Conservation (phyloP, 257 asterid genomes). For the Lycium barbarum region DNA sequence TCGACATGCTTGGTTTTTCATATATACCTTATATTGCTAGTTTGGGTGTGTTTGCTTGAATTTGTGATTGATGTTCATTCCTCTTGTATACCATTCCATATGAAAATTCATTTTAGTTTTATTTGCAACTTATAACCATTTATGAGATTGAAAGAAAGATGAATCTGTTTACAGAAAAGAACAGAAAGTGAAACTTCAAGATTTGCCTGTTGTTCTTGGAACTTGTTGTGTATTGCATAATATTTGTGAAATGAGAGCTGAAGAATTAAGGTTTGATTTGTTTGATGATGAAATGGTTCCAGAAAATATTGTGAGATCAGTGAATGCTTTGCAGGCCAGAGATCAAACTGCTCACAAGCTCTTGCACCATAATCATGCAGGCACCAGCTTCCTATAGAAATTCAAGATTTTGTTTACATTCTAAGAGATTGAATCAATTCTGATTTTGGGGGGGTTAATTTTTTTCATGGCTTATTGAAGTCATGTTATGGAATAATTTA, state of each 20-base stretch:
- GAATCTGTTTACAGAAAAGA: conserved; percentile 82
- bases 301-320: conserved; percentile 55
- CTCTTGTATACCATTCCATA: no score
- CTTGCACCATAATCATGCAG: conserved; percentile 65
- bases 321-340: conserved; percentile 51
- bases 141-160: conserved; percentile 73
- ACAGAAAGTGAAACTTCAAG: conserved; percentile 89
- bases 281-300: conserved; percentile 65
- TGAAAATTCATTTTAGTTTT: no score
- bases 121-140: conserved; percentile 28
- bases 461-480: conserved; percentile 11
- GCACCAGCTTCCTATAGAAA: conserved; percentile 44
- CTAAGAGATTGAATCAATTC: background rate
- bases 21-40: no score
- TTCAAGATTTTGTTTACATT: background rate
- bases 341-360: conserved; percentile 83
- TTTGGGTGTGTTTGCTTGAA: no score
- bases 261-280: conserved; percentile 61
- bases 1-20: no score
- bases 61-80: no score
- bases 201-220: conserved; percentile 78
- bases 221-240: conserved; percentile 90
- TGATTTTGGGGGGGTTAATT: background rate
- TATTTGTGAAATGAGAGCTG: conserved; percentile 72
- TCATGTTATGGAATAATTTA: conserved; percentile 15